Conservation (phyloP, 2,329 filamentous ascomycete species). For the Alternaria triticimaculans region DNA sequence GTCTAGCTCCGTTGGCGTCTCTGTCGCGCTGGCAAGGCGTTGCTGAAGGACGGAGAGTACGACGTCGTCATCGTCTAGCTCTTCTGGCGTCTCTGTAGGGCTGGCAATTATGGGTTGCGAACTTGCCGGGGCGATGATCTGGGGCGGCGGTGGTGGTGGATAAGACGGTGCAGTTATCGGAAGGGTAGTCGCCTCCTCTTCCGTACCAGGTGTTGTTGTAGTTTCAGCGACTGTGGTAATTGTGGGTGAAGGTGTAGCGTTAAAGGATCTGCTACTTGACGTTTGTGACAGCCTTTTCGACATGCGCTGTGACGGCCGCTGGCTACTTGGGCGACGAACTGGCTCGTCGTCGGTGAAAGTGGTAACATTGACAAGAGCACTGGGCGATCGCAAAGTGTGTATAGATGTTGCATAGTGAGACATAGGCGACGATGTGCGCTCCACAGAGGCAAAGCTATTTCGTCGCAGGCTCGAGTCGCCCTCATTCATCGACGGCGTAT, state of each 20-base stretch:
- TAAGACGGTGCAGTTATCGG: neutral
- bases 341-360: neutral
- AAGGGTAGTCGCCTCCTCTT: too few species aligned
- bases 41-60: slow-evolving; percentile 9
- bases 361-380: neutral
- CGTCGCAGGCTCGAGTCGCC: neutral
- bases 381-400: neutral
- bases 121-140: neutral
- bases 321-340: slow-evolving; percentile 4
- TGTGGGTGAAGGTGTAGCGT: neutral
- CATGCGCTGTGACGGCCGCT: slow-evolving; percentile 7
- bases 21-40: neutral
- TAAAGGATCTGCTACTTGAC: neutral
- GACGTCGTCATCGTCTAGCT: neutral
- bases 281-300: neutral
- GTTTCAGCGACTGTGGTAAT: neutral
- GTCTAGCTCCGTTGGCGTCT: neutral
- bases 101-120: neutral
- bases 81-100: neutral
- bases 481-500: too few species aligned
- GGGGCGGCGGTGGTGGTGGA: neutral
- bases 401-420: neutral
- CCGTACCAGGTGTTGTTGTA: neutral
- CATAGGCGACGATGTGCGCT: neutral
- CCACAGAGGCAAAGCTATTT: neutral